These are phyloP conservation scores for Grifola frondosa DNA, from an alignment of 1,284 basidiomycete species.

Conservation along the genomic window DNA sequence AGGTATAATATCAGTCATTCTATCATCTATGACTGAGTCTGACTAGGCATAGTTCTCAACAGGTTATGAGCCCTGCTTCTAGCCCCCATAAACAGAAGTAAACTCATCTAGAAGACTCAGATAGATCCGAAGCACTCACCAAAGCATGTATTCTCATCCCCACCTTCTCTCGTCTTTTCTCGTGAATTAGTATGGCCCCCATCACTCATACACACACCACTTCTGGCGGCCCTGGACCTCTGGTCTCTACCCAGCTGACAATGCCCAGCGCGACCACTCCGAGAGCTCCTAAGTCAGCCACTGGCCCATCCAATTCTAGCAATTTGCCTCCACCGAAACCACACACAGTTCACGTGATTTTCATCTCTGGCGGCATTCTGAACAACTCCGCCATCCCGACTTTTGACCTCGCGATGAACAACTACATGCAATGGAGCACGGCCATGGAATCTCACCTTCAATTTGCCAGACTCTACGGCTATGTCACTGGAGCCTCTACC, in stretches of 20 bases:
- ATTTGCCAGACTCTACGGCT: conserved; percentile 2
- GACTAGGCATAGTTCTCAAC: too few species aligned
- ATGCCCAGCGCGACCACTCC: too few species aligned
- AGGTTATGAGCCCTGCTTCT: conserved; percentile 11
- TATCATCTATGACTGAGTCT: too few species aligned
- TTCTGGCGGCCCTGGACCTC: neutral
- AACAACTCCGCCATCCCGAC: neutral
- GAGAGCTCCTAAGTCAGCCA: too few species aligned
- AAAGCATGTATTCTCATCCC: neutral
- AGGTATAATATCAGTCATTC: too few species aligned
- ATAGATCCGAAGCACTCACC: too few species aligned
- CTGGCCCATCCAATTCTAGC: too few species aligned
- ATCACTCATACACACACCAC: neutral
- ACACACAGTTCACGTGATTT: too few species aligned
- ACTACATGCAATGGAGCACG: conserved; percentile 3
- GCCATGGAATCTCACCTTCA: neutral
- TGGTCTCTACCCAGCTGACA: too few species aligned
- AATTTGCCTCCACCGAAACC: too few species aligned
- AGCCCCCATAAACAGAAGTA: neutral
- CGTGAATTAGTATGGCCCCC: neutral
- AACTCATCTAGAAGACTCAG: too few species aligned
- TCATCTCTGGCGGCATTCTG: conserved; percentile 1
- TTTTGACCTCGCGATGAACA: conserved; percentile 4
- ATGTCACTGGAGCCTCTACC: neutral
- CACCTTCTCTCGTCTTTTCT: neutral